Base-by-base conservation (phyloP, 2,329 filamentous ascomycete species). In the Colletotrichum lentis region DNA sequence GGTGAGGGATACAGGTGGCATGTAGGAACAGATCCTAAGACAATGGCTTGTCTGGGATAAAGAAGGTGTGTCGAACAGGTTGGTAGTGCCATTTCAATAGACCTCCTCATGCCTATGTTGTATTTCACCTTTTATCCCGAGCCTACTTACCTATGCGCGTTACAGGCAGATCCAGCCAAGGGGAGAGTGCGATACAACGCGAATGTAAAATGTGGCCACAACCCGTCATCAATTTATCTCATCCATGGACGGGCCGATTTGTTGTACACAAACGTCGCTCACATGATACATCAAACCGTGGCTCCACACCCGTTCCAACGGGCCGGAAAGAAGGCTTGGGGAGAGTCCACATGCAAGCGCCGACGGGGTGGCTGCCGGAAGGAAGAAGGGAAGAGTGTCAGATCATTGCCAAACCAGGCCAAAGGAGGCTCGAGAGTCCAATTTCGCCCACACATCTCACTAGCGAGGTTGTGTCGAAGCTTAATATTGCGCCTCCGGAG, bases 131-230 rank as follows among this genome's bases (percentile, higher is more conserved):
- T 18, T 31, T 41, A 11, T 24, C 39, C 43, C 22, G 47, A 27
- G 55, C 60, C 54, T 31, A 20, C 58, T 39, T 53, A 39, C 53
- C 53, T 54, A 53, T 53, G 53, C 39, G 59, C 47, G 64, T 64
- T 63, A 67, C 64, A 67, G 46, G 59, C 46, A 64, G 58, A 64
- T 53, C 41, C 37, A 24, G 22, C 35, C 27, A 46, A 64, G 59
- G 53, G n/a, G 39, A n/a, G 62, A 50, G 64, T 64, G 49, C 49
- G 64, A 60, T 60, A 65, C 61, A 68, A 35, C 8, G 61, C 55
- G 61, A 54, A 64, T 49, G 49, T 61, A 16, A 54, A 31, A 52
- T 31, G 16, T 8, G 47, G 39, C 20, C n/a, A n/a, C 53, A 31
- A n/a, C n/a, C n/a, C 22, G 20, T 39, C 16, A 52, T 5, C 8